These are phyloP conservation scores for Eucalyptus rudis DNA, from an alignment of 345 rosid species.

Conservation along the genomic window DNA sequence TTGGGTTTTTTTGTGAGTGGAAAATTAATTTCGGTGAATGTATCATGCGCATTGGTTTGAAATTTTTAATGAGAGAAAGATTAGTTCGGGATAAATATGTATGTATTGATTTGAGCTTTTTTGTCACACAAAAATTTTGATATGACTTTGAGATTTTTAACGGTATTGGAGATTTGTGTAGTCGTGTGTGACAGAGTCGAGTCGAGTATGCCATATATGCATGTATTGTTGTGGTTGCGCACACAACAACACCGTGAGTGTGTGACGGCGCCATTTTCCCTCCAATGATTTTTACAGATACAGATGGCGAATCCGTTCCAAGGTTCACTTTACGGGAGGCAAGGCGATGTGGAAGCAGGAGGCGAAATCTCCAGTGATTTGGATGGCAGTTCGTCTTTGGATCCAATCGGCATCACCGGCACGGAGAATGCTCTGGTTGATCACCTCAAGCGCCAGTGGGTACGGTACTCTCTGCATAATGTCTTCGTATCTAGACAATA, in stretches of 20 bases:
- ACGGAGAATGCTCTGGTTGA: conserved; percentile 63
- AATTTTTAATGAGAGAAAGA: too few relatives aligned
- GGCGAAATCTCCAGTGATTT: conserved; percentile 2
- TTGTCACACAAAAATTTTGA: too few relatives aligned
- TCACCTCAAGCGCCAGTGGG: conserved; percentile 78
- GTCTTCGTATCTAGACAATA: background rate
- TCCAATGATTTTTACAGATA: conserved; percentile 22
- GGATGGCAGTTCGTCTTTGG: conserved; percentile 1
- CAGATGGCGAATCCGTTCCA: conserved; percentile 15
- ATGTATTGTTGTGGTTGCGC: background rate
- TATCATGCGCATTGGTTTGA: background rate
- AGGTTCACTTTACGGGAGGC: conserved; percentile 27
- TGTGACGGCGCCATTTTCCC: conserved; percentile 47
- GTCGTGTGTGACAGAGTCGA: background rate
- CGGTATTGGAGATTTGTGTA: background rate
- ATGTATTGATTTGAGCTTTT: background rate
- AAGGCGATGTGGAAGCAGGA: conserved; percentile 41
- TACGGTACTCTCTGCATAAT: background rate
- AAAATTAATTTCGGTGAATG: background rate
- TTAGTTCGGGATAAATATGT: background rate
- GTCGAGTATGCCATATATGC: background rate
- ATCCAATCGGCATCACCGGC: conserved; percentile 49
- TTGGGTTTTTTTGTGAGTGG: background rate
- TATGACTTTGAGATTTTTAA: background rate
- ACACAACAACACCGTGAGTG: background rate